phyloP scores from a whole-genome alignment of 306 rosid species.

The Fragaria nilgerrensis region DNA sequence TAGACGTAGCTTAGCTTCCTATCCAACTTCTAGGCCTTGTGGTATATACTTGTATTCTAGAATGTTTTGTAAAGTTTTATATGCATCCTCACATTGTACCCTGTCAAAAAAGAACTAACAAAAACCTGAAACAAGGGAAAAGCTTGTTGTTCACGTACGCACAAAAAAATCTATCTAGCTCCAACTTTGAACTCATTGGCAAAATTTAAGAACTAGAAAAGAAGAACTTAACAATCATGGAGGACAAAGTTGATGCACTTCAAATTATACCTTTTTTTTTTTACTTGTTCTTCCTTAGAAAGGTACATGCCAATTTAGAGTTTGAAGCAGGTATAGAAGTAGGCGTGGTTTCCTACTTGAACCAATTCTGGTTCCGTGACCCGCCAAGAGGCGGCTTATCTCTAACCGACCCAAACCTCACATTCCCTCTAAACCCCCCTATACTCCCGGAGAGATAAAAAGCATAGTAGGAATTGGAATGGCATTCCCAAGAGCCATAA shows the following conservation, averaged over 20 bases:
- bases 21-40: background rate
- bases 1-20: background rate
- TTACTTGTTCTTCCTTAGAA: no score
- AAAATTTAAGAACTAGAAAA: no score
- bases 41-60: background rate
- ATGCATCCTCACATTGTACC: no score
- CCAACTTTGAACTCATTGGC: background rate
- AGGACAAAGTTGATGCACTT: no score
- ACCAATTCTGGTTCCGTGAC: background rate
- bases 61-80: no score
- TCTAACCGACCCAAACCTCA: background rate
- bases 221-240: no score
- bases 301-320: no score
- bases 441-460: background rate
- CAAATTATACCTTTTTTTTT: no score
- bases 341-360: no score
- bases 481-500: constrained; percentile 39
- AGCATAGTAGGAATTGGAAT: constrained; percentile 17
- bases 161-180: background rate
- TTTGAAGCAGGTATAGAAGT: no score
- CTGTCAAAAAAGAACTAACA: background rate
- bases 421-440: background rate
- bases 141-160: background rate
- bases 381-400: background rate
- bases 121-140: background rate